A percentile compares a stretch with the other conserved stretches of the same genome.
Evolutionary conservation across 345 rosid genomes (phyloP).

Genomic region (Toxicodendron radicans): DNA sequence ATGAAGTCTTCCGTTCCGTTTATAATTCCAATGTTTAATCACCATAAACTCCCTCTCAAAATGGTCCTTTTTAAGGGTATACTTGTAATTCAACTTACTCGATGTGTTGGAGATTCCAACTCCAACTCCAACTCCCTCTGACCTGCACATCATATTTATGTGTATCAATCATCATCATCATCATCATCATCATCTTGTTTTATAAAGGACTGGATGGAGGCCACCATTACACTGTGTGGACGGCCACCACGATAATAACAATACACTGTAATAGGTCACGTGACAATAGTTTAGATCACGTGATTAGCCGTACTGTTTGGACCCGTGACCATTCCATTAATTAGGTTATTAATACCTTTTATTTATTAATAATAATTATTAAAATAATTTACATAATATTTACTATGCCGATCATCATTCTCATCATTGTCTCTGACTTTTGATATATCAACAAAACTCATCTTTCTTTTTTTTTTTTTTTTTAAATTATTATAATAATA

Average conservation of each 20-base stretch:
- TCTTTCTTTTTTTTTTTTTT: no score
- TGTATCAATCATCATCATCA: no score
- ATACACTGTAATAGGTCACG: background rate
- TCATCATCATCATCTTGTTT: background rate
- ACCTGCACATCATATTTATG: background rate
- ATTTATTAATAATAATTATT: no score
- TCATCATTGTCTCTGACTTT: no score
- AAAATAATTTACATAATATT: no score
- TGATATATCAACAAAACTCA: no score
- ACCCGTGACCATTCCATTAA: conserved; percentile 2
- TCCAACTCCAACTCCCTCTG: conserved; percentile 25
- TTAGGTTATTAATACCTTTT: background rate
- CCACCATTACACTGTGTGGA: background rate
- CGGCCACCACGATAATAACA: background rate
- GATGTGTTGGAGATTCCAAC: conserved; percentile 20
- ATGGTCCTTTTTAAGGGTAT: no score
- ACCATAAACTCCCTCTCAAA: conserved; percentile 5
- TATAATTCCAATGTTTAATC: background rate
- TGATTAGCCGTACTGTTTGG: background rate
- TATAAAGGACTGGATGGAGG: no score
- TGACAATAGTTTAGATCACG: conserved; percentile 4
- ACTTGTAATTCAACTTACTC: background rate
- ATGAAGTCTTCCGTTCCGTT: conserved; percentile 21
- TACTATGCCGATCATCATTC: no score
- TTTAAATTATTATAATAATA: no score